Evolutionary conservation across 352 stramenopile species (phyloP).

Genomic region (Phytopythium helicoides): DNA sequence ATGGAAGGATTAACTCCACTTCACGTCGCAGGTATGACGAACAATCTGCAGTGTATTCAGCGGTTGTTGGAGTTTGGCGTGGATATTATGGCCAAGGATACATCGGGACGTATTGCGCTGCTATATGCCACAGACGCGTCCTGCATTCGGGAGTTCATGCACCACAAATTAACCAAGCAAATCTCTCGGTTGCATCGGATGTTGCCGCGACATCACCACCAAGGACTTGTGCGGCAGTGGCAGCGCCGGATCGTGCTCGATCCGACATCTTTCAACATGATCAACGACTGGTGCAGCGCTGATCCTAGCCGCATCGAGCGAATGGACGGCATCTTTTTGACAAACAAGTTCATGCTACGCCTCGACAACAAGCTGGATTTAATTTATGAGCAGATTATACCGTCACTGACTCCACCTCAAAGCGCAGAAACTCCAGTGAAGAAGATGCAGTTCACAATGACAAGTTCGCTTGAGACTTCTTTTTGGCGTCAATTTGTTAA

Average conservation of each 20-base stretch:
- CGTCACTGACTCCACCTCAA: constrained; percentile 16
- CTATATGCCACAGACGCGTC: constrained; percentile 22
- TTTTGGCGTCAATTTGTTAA: constrained; percentile 53
- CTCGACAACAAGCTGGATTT: constrained; percentile 72
- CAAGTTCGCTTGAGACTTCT: constrained; percentile 13
- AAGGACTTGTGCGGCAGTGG: constrained; percentile 48
- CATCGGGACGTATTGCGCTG: constrained; percentile 45
- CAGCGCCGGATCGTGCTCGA: constrained; percentile 37
- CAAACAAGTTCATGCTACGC: constrained; percentile 48
- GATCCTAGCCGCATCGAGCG: constrained; percentile 45
- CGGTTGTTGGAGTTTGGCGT: constrained; percentile 34
- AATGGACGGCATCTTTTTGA: constrained; percentile 48
- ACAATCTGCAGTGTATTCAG: constrained; percentile 29
- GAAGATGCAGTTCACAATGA: constrained; percentile 42
- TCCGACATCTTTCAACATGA: constrained; percentile 46
- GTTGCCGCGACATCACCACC: constrained; percentile 35
- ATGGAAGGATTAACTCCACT: constrained; percentile 52
- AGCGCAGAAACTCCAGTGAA: background rate
- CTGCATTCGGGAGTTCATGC: constrained; percentile 49
- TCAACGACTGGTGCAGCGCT: constrained; percentile 69
- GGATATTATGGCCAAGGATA: constrained; percentile 44
- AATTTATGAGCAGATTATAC: constrained; percentile 35
- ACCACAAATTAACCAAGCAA: constrained; percentile 58
- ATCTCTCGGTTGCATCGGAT: constrained; percentile 53
- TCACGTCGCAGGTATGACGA: constrained; percentile 46